phyloP scores from a whole-genome alignment of 208 protist genomes.

The Borovskyia barvae region DNA sequence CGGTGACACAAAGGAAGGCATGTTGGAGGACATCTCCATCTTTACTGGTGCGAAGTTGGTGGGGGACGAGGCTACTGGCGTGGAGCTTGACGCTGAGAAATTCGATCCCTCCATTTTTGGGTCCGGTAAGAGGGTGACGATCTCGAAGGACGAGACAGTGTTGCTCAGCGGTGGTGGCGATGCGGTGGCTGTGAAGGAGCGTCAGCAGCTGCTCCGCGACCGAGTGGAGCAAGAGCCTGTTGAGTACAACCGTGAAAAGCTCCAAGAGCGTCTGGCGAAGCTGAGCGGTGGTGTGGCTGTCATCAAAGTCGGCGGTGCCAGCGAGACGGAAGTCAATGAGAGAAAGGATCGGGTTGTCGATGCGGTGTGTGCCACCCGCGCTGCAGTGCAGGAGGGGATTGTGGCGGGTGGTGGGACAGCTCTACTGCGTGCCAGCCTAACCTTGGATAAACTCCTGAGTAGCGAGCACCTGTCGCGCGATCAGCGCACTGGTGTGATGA shows the following conservation, averaged over 20 bases:
- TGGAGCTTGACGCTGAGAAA: conserved; percentile 79
- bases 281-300: conserved; percentile 96
- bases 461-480: conserved; percentile 77
- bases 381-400: conserved; percentile 99
- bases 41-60: conserved; percentile 95
- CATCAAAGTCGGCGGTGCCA: conserved; percentile 96
- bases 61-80: conserved; percentile 89
- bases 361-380: conserved; percentile 98
- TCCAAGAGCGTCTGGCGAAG: conserved; percentile 98
- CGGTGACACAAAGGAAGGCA: conserved; percentile 98
- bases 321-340: conserved; percentile 98
- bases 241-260: conserved; percentile 97
- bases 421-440: conserved; percentile 91
- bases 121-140: conserved; percentile 80
- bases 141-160: conserved; percentile 98
- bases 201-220: conserved; percentile 91
- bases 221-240: conserved; percentile 83
- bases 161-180: conserved; percentile 96
- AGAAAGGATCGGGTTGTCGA: conserved; percentile 99
- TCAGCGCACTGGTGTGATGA: conserved; percentile 94
- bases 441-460: conserved; percentile 78
- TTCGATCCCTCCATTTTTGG: conserved; percentile 79
- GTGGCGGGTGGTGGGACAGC: conserved; percentile 97
- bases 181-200: conserved; percentile 87
- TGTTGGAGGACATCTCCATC: conserved; percentile 98